A percentile compares a stretch with the other conserved stretches of the same genome.
These are phyloP conservation scores for Pterula multifida DNA, from an alignment of 1,284 basidiomycete species.

Conservation along the genomic window DNA sequence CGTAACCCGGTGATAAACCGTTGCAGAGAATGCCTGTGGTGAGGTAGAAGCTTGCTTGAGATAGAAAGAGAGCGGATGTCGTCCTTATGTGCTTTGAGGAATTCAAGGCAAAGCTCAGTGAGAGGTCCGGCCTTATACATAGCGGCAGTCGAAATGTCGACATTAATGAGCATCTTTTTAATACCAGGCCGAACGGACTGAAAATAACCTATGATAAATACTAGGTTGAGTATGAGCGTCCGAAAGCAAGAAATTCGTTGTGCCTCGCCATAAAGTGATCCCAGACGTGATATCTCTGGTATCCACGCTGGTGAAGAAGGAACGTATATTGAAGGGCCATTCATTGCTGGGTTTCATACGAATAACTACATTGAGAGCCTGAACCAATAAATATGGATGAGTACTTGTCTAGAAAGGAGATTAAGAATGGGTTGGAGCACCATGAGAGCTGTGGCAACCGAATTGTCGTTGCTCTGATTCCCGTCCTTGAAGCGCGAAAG, in stretches of 20 bases:
- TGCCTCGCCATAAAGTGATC: conserved; percentile 39
- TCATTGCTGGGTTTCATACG: conserved; percentile 45
- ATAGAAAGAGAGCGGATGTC: conserved; percentile 17
- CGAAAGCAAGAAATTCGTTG: not conserved
- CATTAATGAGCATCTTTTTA: conserved; percentile 42
- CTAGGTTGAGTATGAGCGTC: not conserved
- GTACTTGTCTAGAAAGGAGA: not conserved
- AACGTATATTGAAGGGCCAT: conserved; percentile 47
- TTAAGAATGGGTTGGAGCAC: conserved; percentile 19
- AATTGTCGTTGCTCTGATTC: conserved; percentile 42
- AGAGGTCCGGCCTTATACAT: conserved; percentile 37
- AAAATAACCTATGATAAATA: conserved; percentile 25
- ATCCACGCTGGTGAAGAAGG: conserved; percentile 46
- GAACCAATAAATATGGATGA: not conserved
- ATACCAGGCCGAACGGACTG: conserved; percentile 49
- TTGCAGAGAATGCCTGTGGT: not conserved
- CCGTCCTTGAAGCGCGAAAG: conserved; percentile 41
- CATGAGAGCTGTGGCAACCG: conserved; percentile 47
- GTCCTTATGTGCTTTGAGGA: conserved; percentile 17
- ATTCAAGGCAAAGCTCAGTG: conserved; percentile 33
- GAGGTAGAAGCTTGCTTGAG: not conserved
- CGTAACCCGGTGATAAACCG: not conserved
- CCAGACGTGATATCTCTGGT: conserved; percentile 38
- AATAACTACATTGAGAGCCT: conserved; percentile 52
- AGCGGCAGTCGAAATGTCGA: conserved; percentile 50